Percentiles rank a stretch among this genome's conserved stretches.
phyloP scores from a whole-genome alignment of 1,284 basidiomycete species.

The Puccinia novopanici region DNA sequence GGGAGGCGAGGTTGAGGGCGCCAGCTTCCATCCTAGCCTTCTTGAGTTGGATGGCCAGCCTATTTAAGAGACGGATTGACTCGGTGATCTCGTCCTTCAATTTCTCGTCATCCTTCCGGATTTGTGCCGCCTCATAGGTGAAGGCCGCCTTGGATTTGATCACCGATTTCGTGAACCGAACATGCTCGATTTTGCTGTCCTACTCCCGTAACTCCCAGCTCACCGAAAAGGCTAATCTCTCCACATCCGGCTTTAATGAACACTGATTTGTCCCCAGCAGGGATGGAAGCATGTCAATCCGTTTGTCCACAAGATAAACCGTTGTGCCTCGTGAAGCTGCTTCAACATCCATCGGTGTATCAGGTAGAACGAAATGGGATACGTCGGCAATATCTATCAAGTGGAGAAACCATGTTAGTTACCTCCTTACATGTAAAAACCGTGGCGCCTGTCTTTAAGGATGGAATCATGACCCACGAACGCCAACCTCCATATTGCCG shows the following conservation, averaged over 20 bases:
- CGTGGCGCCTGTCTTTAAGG: neutral
- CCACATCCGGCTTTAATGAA: slow-evolving; percentile 87
- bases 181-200: slow-evolving; percentile 83
- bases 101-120: slow-evolving; percentile 85
- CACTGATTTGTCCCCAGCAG: slow-evolving; percentile 95
- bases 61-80: slow-evolving; percentile 85
- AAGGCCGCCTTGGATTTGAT: slow-evolving; percentile 96
- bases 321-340: slow-evolving; percentile 94
- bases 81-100: slow-evolving; percentile 80
- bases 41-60: slow-evolving; percentile 81
- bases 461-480: slow-evolving; percentile 70
- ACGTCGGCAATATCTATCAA: slow-evolving; percentile 92
- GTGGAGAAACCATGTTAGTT: neutral
- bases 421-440: neutral
- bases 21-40: slow-evolving; percentile 86
- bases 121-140: slow-evolving; percentile 94
- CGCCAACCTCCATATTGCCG: slow-evolving; percentile 95
- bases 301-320: slow-evolving; percentile 96
- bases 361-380: slow-evolving; percentile 89
- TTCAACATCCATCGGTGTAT: slow-evolving; percentile 95
- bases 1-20: slow-evolving; percentile 93
- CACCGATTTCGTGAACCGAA: slow-evolving; percentile 91
- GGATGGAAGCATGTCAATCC: slow-evolving; percentile 96
- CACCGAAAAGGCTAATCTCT: slow-evolving; percentile 89
- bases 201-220: slow-evolving; percentile 92